A percentile compares a stretch with the other conserved stretches of the same genome.
phyloP scores from a whole-genome alignment of 345 rosid species.

The Salix purpurea region DNA sequence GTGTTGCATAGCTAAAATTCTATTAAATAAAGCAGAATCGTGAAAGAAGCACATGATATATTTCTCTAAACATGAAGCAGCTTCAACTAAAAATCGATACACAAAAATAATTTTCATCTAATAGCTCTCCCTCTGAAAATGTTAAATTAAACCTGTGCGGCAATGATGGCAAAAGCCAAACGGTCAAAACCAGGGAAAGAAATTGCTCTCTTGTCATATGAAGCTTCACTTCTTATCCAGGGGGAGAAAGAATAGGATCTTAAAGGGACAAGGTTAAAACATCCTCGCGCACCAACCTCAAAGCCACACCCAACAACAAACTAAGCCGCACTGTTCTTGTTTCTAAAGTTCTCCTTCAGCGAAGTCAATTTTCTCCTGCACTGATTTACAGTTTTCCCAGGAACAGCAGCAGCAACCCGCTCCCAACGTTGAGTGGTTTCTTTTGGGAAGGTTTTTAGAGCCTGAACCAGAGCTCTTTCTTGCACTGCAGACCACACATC shows the following conservation, averaged over 20 bases:
- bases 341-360: slow-evolving; percentile 81
- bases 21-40: not conserved
- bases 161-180: not conserved
- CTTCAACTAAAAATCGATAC: not conserved
- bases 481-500: slow-evolving; percentile 92
- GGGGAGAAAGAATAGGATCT: not conserved
- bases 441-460: slow-evolving; percentile 92
- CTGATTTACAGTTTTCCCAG: slow-evolving; percentile 82
- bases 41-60: not conserved
- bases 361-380: slow-evolving; percentile 88
- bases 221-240: not conserved
- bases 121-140: not conserved
- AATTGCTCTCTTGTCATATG: not conserved
- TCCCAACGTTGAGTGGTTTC: slow-evolving; percentile 94
- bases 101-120: slow-evolving; percentile 10
- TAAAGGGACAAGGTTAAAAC: not conserved
- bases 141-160: not conserved
- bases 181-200: not conserved
- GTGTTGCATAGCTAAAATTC: not conserved
- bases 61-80: not conserved
- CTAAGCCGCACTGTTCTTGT: slow-evolving; percentile 55
- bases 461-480: slow-evolving; percentile 92
- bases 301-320: not conserved
- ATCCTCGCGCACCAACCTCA: not conserved
- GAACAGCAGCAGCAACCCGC: slow-evolving; percentile 94